A percentile compares a stretch with the other conserved stretches of the same genome.
phyloP scores from a whole-genome alignment of 768 basidiomycete species.

The Leccinum sublutescens region DNA sequence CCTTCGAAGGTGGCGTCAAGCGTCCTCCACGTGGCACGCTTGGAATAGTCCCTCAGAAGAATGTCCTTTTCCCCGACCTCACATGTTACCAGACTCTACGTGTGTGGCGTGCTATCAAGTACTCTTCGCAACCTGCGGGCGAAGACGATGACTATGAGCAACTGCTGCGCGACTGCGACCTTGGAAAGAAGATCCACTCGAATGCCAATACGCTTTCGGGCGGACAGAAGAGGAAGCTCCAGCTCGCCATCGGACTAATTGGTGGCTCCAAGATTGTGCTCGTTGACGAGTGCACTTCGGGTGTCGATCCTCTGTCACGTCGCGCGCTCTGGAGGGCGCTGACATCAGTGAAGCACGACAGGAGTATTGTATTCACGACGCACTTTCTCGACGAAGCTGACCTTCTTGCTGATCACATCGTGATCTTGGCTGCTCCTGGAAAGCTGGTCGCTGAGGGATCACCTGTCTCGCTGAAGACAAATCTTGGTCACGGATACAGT shows the following conservation, averaged over 20 bases:
- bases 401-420: too few relatives aligned
- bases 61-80: slow-evolving; percentile 76
- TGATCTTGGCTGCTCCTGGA: too few relatives aligned
- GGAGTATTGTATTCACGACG: too few relatives aligned
- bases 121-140: too few relatives aligned
- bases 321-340: slow-evolving; percentile 76
- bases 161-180: slow-evolving; percentile 68
- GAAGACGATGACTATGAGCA: too few relatives aligned
- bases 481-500: slow-evolving; percentile 54
- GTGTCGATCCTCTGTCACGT: slow-evolving; percentile 78
- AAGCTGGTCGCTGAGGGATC: too few relatives aligned
- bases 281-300: slow-evolving; percentile 75
- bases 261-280: slow-evolving; percentile 69
- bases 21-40: slow-evolving; percentile 61
- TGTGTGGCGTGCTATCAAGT: slow-evolving; percentile 54
- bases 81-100: slow-evolving; percentile 70
- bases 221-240: slow-evolving; percentile 81
- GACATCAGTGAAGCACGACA: neutral
- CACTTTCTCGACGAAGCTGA: too few relatives aligned
- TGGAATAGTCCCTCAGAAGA: slow-evolving; percentile 82
- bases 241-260: slow-evolving; percentile 76
- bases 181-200: slow-evolving; percentile 64
- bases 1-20: slow-evolving; percentile 50
- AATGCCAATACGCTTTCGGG: slow-evolving; percentile 69
- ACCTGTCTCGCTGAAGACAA: too few relatives aligned